Percentiles rank a stretch among this genome's conserved stretches.
Evolutionary conservation across 2,329 filamentous ascomycete genomes (phyloP).

Genomic region (Colletotrichum kahawae): DNA sequence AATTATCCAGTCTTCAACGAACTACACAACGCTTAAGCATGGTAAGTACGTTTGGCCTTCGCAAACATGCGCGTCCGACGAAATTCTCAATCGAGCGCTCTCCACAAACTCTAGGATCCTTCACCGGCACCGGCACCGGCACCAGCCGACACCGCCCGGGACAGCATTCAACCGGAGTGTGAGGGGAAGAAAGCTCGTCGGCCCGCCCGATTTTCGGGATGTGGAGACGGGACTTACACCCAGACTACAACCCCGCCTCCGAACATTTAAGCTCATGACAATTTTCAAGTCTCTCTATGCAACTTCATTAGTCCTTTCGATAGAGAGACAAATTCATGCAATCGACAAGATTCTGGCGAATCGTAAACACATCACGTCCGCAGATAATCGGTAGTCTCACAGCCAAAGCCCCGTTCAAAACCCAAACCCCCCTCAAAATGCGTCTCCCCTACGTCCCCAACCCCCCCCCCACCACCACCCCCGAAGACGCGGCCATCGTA

Average conservation of each 20-base stretch:
- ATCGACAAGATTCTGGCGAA: not conserved
- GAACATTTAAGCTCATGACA: not conserved
- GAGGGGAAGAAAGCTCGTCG: constrained; percentile 5
- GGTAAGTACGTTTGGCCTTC: not conserved
- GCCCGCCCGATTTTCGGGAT: constrained; percentile 18
- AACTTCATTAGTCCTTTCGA: not conserved
- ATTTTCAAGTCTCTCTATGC: not conserved
- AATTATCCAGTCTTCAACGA: not conserved
- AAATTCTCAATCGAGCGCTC: not conserved
- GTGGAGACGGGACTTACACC: constrained; percentile 18
- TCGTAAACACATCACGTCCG: not conserved
- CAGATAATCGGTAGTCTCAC: not conserved
- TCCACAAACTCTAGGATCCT: not conserved
- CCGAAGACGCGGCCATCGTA: constrained; percentile 61
- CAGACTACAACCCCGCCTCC: constrained; percentile 12
- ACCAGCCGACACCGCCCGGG: constrained; percentile 2
- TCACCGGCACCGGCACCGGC: not conserved
- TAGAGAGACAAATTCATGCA: not conserved
- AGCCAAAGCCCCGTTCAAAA: not conserved
- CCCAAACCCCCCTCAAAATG: constrained; percentile 50
- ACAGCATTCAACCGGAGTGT: constrained; percentile 19
- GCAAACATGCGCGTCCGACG: not conserved
- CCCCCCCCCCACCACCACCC: constrained; percentile 51
- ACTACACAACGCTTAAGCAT: not conserved
- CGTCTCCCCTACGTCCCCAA: constrained; percentile 69